These are phyloP conservation scores for Schwanniomyces etchellsii DNA, from an alignment of 1,139 yeast species.

Conservation along the genomic window DNA sequence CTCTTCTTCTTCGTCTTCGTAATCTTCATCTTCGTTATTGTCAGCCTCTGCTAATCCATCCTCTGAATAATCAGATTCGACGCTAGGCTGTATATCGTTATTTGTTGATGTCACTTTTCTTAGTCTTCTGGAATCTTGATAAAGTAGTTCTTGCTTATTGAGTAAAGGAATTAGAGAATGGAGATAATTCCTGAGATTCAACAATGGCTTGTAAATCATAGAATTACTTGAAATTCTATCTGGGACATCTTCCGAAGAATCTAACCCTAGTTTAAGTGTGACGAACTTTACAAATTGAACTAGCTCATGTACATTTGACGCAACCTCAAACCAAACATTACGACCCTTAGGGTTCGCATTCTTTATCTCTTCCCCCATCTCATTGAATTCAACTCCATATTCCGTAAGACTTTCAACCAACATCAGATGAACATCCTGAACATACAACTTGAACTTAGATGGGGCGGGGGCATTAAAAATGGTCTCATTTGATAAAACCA, in stretches of 20 bases:
- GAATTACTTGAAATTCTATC: slow-evolving; percentile 16
- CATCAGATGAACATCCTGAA: slow-evolving; percentile 42
- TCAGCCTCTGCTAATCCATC: slow-evolving; percentile 9
- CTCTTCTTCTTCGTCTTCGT: slow-evolving; percentile 9
- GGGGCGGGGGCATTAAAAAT: slow-evolving; percentile 18
- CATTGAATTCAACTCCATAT: slow-evolving; percentile 34
- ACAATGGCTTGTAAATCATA: slow-evolving; percentile 21
- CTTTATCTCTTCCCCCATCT: slow-evolving; percentile 22
- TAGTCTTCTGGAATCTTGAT: neutral
- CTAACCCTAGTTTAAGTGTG: slow-evolving; percentile 15
- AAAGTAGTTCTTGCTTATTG: slow-evolving; percentile 13
- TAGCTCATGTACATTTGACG: slow-evolving; percentile 28
- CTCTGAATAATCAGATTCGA: no score
- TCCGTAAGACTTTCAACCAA: slow-evolving; percentile 20
- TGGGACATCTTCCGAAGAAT: slow-evolving; percentile 4
- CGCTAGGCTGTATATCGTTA: no score
- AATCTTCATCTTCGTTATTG: slow-evolving; percentile 12
- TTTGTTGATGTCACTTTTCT: no score
- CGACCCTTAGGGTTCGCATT: slow-evolving; percentile 5
- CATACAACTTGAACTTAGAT: slow-evolving; percentile 42
- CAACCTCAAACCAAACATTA: slow-evolving; percentile 34
- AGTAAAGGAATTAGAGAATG: slow-evolving; percentile 18
- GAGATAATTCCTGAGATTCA: slow-evolving; percentile 21
- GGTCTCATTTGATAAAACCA: slow-evolving; percentile 14
- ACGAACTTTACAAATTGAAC: slow-evolving; percentile 24